A percentile compares a stretch with the other conserved stretches of the same genome.
Evolutionary conservation across 2,329 filamentous ascomycete genomes (phyloP).

Genomic region (Penicillium italicum): DNA sequence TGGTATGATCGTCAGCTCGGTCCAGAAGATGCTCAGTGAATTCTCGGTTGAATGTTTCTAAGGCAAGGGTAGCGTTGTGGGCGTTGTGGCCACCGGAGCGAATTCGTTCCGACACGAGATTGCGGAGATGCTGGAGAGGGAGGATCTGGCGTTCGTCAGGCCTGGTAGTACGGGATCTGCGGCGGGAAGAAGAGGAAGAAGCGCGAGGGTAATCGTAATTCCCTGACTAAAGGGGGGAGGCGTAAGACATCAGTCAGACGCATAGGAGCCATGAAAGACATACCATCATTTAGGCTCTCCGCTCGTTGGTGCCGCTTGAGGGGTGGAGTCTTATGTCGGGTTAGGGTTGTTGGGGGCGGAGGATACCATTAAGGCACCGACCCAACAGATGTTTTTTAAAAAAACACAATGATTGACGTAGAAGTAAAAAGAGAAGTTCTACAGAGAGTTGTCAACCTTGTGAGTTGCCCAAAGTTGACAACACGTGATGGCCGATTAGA

Average conservation of each 20-base stretch:
- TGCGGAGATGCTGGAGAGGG: slow-evolving; percentile 38
- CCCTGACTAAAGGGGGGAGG: slow-evolving; percentile 34
- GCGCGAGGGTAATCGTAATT: slow-evolving; percentile 44
- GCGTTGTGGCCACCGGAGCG: slow-evolving; percentile 28
- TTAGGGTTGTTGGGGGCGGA: background rate
- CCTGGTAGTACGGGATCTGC: slow-evolving; percentile 20
- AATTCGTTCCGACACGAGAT: slow-evolving; percentile 39
- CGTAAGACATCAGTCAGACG: slow-evolving; percentile 6
- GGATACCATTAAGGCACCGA: background rate
- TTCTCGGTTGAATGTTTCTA: slow-evolving; percentile 42
- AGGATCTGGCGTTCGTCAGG: slow-evolving; percentile 26
- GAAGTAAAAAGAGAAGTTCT: background rate
- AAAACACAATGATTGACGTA: background rate
- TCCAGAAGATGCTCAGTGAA: slow-evolving; percentile 32
- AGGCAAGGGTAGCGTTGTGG: slow-evolving; percentile 31
- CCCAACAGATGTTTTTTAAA: background rate
- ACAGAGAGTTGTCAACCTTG: slow-evolving; percentile 2
- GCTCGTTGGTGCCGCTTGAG: background rate
- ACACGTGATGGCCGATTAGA: slow-evolving; percentile 26
- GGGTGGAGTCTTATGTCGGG: background rate
- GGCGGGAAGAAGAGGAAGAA: slow-evolving; percentile 36
- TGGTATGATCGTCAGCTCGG: slow-evolving; percentile 23
- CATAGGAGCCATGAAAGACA: slow-evolving; percentile 14
- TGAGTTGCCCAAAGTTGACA: background rate
- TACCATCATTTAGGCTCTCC: slow-evolving; percentile 24